These are phyloP conservation scores for Xanthoconium stramineum DNA, from an alignment of 768 basidiomycete species.

Conservation along the genomic window DNA sequence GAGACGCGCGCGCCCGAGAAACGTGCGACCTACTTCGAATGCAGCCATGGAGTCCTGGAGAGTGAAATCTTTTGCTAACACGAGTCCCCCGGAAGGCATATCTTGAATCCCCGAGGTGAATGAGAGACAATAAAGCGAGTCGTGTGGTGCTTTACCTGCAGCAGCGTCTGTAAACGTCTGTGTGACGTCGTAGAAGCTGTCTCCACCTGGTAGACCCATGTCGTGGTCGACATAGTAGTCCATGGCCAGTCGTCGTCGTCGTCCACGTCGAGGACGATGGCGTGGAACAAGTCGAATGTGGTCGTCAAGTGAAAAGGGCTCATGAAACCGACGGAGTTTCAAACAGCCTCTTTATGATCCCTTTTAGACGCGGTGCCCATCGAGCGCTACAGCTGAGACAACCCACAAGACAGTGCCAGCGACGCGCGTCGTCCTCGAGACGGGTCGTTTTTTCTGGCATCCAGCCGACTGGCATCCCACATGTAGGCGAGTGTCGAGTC, in stretches of 20 bases:
- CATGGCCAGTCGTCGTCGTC: constrained; percentile 14
- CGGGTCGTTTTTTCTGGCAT: constrained; percentile 83
- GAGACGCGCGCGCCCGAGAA: constrained; percentile 4
- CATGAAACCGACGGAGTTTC: constrained; percentile 29
- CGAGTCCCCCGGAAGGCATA: constrained; percentile 58
- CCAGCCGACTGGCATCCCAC: constrained; percentile 89
- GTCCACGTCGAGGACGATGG: constrained; percentile 2
- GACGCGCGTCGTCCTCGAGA: constrained; percentile 4
- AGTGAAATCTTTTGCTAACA: constrained; percentile 68
- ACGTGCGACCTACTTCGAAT: constrained; percentile 59
- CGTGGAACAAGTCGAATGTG: neutral
- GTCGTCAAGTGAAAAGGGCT: constrained; percentile 2
- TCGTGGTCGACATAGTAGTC: constrained; percentile 7
- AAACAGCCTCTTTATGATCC: constrained; percentile 19
- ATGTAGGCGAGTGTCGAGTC: constrained; percentile 46
- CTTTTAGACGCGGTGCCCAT: constrained; percentile 6
- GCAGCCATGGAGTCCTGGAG: constrained; percentile 93
- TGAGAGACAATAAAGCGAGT: neutral
- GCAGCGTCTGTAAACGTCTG: constrained; percentile 57
- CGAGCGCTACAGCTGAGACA: constrained; percentile 1
- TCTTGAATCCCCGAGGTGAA: constrained; percentile 38
- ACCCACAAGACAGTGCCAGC: neutral
- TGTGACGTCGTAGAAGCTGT: constrained; percentile 63
- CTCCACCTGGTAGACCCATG: constrained; percentile 49
- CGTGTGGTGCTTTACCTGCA: constrained; percentile 42